Percentiles rank a stretch among this genome's conserved stretches.
These are phyloP conservation scores for Suhomyces sp. DNA, from an alignment of 805 yeast genomes.

Conservation along the genomic window DNA sequence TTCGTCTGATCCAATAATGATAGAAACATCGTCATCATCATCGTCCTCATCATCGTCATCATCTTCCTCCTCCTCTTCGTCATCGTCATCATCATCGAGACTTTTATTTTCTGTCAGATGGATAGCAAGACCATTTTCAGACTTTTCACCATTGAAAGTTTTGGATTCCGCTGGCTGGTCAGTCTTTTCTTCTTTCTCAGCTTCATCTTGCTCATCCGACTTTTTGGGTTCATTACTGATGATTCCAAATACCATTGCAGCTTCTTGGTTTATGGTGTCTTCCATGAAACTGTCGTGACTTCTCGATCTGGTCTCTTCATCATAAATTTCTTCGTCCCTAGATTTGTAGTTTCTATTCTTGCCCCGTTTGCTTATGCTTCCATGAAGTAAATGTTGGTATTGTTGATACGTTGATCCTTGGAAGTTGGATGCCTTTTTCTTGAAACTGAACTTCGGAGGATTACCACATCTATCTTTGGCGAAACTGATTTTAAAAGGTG, in stretches of 20 bases:
- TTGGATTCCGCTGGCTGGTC: slow-evolving; percentile 1
- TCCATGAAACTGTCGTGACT: slow-evolving; percentile 13
- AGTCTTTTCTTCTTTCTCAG: slow-evolving; percentile 2
- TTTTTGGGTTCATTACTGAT: slow-evolving; percentile 19
- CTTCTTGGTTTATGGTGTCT: slow-evolving; percentile 35
- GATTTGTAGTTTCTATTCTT: background rate
- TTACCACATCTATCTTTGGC: slow-evolving; percentile 84
- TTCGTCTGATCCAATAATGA: slow-evolving; percentile 36
- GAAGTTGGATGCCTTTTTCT: slow-evolving; percentile 37
- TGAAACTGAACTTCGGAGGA: slow-evolving; percentile 53
- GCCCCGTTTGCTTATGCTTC: slow-evolving; percentile 1
- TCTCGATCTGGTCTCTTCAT: slow-evolving; percentile 9
- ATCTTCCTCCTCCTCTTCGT: slow-evolving; percentile 15
- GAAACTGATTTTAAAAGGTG: slow-evolving; percentile 56
- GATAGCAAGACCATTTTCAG: background rate
- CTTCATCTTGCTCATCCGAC: background rate
- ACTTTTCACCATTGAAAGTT: background rate
- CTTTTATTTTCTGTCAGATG: background rate
- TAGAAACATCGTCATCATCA: slow-evolving; percentile 38
- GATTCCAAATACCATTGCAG: slow-evolving; percentile 46
- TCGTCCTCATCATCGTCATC: slow-evolving; percentile 28
- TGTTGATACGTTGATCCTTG: slow-evolving; percentile 11
- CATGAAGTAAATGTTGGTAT: slow-evolving; percentile 14
- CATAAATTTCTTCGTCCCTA: slow-evolving; percentile 5
- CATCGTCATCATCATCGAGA: slow-evolving; percentile 9